Conservation (phyloP, 495 filamentous ascomycete species). For the Aspergillus wentii region DNA sequence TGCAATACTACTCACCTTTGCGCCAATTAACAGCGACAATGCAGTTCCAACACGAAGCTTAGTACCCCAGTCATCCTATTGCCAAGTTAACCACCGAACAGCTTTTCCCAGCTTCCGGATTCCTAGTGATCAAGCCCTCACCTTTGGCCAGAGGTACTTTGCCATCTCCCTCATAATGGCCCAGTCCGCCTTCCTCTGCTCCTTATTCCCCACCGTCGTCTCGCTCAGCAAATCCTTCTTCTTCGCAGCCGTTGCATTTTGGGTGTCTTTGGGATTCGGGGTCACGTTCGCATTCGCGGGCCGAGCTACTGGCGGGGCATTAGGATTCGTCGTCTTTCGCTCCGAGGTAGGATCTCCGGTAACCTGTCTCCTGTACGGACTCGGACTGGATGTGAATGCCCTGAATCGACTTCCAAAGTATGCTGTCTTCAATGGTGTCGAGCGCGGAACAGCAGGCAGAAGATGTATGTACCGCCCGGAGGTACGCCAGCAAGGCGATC, state of each 20-base stretch:
- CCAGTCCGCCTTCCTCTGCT: slow-evolving; percentile 96
- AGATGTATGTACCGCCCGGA: slow-evolving; percentile 26
- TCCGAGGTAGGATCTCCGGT: slow-evolving; percentile 8
- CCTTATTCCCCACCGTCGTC: slow-evolving; percentile 57
- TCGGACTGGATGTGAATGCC: slow-evolving; percentile 18
- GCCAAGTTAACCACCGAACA: too few relatives aligned
- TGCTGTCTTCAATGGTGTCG: slow-evolving; percentile 18
- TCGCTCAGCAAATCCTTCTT: slow-evolving; percentile 54
- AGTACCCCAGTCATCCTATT: slow-evolving; percentile 67
- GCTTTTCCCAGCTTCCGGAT: too few relatives aligned
- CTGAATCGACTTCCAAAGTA: slow-evolving; percentile 23
- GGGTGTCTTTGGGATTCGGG: slow-evolving; percentile 16
- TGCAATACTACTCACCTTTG: slow-evolving; percentile 53
- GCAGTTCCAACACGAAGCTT: slow-evolving; percentile 80
- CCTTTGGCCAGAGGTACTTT: slow-evolving; percentile 94
- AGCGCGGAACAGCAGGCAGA: slow-evolving; percentile 23
- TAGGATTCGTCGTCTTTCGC: slow-evolving; percentile 9
- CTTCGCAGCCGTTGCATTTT: slow-evolving; percentile 26
- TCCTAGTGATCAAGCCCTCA: slow-evolving; percentile 19
- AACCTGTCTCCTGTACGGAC: slow-evolving; percentile 15
- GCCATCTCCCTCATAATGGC: slow-evolving; percentile 98
- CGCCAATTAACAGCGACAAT: slow-evolving; percentile 75
- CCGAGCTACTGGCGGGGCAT: slow-evolving; percentile 11
- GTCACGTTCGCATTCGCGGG: slow-evolving; percentile 13
- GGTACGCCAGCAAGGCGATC: slow-evolving; percentile 34